These are phyloP conservation scores for Cerrena zonata DNA, from an alignment of 1,284 basidiomycete species.

Conservation along the genomic window DNA sequence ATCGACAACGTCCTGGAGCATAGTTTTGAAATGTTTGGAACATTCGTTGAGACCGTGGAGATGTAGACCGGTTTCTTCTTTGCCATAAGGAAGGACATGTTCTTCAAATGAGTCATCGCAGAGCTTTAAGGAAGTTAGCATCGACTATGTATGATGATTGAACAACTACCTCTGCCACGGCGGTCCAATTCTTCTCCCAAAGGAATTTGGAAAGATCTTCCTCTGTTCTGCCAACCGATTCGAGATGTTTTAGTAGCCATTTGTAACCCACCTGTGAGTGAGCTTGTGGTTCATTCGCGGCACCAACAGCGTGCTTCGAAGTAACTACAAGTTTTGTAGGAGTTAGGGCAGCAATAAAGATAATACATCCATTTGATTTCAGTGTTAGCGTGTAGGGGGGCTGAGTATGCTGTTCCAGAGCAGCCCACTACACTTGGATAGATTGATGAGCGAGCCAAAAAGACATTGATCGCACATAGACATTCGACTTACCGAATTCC, in stretches of 20 bases:
- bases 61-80: constrained; percentile 84
- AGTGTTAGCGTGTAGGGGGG: constrained; percentile 85
- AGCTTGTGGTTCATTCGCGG: constrained; percentile 33
- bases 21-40: constrained; percentile 69
- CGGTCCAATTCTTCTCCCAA: constrained; percentile 84
- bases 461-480: not conserved
- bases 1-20: constrained; percentile 64
- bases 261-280: constrained; percentile 77
- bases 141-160: not conserved
- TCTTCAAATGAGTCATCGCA: constrained; percentile 98
- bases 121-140: constrained; percentile 49
- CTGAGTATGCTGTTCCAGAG: constrained; percentile 66
- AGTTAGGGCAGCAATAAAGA: constrained; percentile 87
- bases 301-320: constrained; percentile 87
- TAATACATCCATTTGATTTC: constrained; percentile 98
- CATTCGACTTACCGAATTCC: constrained; percentile 70
- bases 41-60: constrained; percentile 87
- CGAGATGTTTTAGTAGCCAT: constrained; percentile 80
- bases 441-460: not conserved
- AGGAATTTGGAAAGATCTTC: constrained; percentile 70
- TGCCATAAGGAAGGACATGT: constrained; percentile 83
- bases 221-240: constrained; percentile 59
- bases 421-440: constrained; percentile 61
- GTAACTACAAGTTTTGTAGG: constrained; percentile 76
- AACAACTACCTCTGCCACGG: constrained; percentile 74